Evolutionary conservation across 129 eudicot species (phyloP).

Genomic region (Chrysanthemum makinoi): DNA sequence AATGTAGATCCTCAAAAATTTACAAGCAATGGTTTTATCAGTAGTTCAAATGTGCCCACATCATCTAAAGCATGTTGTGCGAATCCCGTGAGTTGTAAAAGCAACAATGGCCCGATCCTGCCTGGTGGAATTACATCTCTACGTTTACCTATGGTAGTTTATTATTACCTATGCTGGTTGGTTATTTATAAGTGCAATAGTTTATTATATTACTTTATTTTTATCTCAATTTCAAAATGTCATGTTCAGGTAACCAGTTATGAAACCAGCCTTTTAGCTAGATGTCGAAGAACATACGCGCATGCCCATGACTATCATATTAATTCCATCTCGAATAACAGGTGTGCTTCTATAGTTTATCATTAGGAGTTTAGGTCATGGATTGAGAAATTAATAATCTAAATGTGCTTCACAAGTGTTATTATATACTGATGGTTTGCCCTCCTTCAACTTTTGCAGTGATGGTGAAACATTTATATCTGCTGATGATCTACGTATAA

Average conservation of each 20-base stretch:
- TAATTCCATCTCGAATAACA: constrained; percentile 93
- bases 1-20: constrained; percentile 58
- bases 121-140: constrained; percentile 57
- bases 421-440: constrained; percentile 7
- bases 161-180: constrained; percentile 28
- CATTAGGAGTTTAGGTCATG: neutral
- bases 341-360: constrained; percentile 39
- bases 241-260: constrained; percentile 68
- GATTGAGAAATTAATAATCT: neutral
- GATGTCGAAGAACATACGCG: constrained; percentile 85
- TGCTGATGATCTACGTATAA: constrained; percentile 94
- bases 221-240: constrained; percentile 20
- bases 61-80: constrained; percentile 41
- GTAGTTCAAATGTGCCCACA: constrained; percentile 51
- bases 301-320: constrained; percentile 98
- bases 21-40: constrained; percentile 55
- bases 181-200: constrained; percentile 2
- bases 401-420: constrained; percentile 9
- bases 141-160: constrained; percentile 82
- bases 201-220: neutral
- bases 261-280: constrained; percentile 79
- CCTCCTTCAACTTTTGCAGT: constrained; percentile 40
- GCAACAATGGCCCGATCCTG: no score
- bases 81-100: constrained; percentile 29
- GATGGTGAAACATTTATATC: constrained; percentile 98